Base-by-base conservation (phyloP, 2,329 filamentous ascomycete genomes). In the Botrytis pseudocinerea region DNA sequence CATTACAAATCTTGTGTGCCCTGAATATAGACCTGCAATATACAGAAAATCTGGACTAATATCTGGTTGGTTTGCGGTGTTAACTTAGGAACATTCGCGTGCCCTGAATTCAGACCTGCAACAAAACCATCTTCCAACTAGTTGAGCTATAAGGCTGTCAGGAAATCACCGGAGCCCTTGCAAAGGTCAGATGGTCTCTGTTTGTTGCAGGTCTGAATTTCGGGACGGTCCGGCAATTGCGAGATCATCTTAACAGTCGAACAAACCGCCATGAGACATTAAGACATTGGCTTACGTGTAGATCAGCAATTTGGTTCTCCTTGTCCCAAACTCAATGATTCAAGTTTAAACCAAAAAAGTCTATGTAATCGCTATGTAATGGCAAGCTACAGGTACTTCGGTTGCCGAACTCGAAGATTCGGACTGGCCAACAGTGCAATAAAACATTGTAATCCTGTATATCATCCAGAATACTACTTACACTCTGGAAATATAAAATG, bases 11-110 rank as follows among this genome's bases (percentile, higher is more conserved):
- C 20, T 14, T 8, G 35, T 38, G 59, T 16, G 22, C 59, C 35
- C 22, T n/a, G 6, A 7, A 38, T 61, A 4, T 3, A 61, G 25
- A 40, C 12, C 25, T 18, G 32, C 35, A n/a, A 61, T 22, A 2
- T 54, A 28, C 14, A 16, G 51, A 8, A 54, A 16, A 54, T 18
- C 14, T 3, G 2, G 28, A 8, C 5, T 16, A 54, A 4, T 8
- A 16, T 3, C 2, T 28, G n/a, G 14, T 28, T 28, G 3, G 4
- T 54, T 18, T 1, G n/a, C n/a, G 12, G 1, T 18, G 5, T 18
- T 54, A 54, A n/a, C 51, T 18, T 2, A 28, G n/a, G 51, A 54
- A 28, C 6, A 54, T 54, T 40, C 4, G 35, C 20, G 20, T 61
- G 35, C 59, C 35, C 22, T 61, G 35, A 25, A 25, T n/a, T n/a